Percentiles rank a stretch among this genome's conserved stretches.
phyloP scores from a whole-genome alignment of 2,329 filamentous ascomycete species.

The Fonsecaea pedrosoi region DNA sequence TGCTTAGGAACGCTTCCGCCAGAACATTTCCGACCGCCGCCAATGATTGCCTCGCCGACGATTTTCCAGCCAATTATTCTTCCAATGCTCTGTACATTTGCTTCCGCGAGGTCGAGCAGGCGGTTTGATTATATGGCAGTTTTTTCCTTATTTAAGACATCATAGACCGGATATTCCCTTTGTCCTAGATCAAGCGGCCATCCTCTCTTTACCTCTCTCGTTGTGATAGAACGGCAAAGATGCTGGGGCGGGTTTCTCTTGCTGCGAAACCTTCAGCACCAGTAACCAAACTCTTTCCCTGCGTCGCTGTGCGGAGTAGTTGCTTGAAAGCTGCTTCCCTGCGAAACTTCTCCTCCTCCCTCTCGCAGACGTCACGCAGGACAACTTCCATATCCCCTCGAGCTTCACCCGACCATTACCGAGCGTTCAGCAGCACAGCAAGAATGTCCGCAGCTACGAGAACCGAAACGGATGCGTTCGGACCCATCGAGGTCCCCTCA shows the following conservation, averaged over 20 bases:
- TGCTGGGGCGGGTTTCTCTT: conserved; percentile 30
- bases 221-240: conserved; percentile 14
- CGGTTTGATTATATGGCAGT: background rate
- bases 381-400: conserved; percentile 13
- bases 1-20: conserved; percentile 6
- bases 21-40: background rate
- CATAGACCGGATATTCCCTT: background rate
- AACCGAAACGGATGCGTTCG: conserved; percentile 96
- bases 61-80: conserved; percentile 19
- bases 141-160: background rate
- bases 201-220: background rate
- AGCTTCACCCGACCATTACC: conserved; percentile 20
- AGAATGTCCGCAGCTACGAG: conserved; percentile 59
- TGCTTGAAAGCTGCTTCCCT: conserved; percentile 29
- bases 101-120: background rate
- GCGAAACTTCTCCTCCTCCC: conserved; percentile 29
- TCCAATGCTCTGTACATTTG: background rate
- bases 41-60: conserved; percentile 12
- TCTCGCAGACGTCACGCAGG: conserved; percentile 26
- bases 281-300: conserved; percentile 31
- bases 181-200: background rate
- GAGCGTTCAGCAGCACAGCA: conserved; percentile 34
- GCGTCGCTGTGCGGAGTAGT: conserved; percentile 36
- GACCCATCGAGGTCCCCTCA: conserved; percentile 76
- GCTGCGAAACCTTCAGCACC: conserved; percentile 28